Conservation (phyloP, 2,329 filamentous ascomycete species). For the Nigrospora osmanthi region DNA sequence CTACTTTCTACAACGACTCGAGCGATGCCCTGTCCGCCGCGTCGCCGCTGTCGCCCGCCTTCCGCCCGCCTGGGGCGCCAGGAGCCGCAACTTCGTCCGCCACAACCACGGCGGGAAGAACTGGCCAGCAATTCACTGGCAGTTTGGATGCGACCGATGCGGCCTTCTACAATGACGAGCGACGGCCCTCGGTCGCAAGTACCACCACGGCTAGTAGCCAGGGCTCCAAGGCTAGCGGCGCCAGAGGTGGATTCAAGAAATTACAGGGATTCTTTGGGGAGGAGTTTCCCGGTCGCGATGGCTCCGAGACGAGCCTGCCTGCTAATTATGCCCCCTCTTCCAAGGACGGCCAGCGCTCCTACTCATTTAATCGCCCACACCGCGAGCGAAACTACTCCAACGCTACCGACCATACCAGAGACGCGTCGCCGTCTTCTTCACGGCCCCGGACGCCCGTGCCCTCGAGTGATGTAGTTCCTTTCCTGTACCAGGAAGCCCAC, state of each 20-base stretch:
- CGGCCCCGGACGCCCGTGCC: conserved; percentile 79
- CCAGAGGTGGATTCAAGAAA: conserved; percentile 69
- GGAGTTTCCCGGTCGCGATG: conserved; percentile 68
- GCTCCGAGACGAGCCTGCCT: conserved; percentile 62
- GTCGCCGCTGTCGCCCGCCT: conserved; percentile 64
- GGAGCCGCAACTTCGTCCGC: conserved; percentile 7
- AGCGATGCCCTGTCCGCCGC: conserved; percentile 57
- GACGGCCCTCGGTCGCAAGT: conserved; percentile 82
- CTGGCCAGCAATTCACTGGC: conserved; percentile 27
- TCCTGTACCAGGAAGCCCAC: conserved; percentile 83
- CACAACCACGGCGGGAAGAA: conserved; percentile 26
- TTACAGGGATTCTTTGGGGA: conserved; percentile 90
- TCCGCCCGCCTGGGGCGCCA: conserved; percentile 29
- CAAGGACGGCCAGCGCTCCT: conserved; percentile 38
- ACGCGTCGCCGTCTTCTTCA: conserved; percentile 68
- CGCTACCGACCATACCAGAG: conserved; percentile 62
- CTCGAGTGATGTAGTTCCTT: conserved; percentile 93
- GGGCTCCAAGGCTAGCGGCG: conserved; percentile 67
- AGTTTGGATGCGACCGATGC: conserved; percentile 56
- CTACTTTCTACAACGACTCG: conserved; percentile 68
- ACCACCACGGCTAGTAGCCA: conserved; percentile 79
- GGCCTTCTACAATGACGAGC: conserved; percentile 59
- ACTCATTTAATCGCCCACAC: conserved; percentile 53
- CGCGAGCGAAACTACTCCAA: conserved; percentile 78
- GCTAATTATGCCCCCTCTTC: conserved; percentile 28